Conservation (phyloP, 176 grass and related monocot genomes). For the Lolium rigidum region DNA sequence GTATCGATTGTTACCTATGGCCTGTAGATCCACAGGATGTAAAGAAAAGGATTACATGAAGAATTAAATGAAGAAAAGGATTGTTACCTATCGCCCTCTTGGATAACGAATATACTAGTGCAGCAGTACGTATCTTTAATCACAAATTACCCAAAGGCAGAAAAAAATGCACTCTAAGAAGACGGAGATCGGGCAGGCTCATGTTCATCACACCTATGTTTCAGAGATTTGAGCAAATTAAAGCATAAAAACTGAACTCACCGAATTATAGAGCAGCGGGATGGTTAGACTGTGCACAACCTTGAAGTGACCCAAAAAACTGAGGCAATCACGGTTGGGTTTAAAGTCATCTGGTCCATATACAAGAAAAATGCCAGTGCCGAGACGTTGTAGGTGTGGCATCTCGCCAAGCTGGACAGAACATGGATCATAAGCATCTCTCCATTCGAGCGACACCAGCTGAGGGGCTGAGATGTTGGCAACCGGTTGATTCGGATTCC, state of each 20-base stretch:
- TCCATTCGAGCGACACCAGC: slow-evolving; percentile 9
- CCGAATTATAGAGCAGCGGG: not conserved
- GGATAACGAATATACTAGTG: slow-evolving; percentile 1
- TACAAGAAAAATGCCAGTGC: not conserved
- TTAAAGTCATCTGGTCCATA: not conserved
- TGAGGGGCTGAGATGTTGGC: slow-evolving; percentile 6
- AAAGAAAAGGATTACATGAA: slow-evolving; percentile 8
- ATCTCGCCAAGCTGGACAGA: slow-evolving; percentile 27
- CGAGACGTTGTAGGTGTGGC: not conserved
- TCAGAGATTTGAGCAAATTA: slow-evolving; percentile 8
- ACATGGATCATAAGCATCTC: slow-evolving; percentile 1
- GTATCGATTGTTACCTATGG: not conserved
- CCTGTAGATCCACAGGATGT: slow-evolving; percentile 14
- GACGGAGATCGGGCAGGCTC: not conserved
- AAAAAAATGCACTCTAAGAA: not conserved
- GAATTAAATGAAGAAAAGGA: too few relatives aligned
- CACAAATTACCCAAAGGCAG: not conserved
- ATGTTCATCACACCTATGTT: not conserved
- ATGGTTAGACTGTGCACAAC: not conserved
- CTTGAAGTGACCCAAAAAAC: not conserved
- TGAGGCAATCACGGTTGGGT: not conserved
- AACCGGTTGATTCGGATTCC: not conserved
- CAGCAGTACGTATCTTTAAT: not conserved
- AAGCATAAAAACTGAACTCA: slow-evolving; percentile 27
- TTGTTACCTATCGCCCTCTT: not conserved